Base-by-base conservation (phyloP, 768 basidiomycete genomes). In the Leccinum aurantiacum region DNA sequence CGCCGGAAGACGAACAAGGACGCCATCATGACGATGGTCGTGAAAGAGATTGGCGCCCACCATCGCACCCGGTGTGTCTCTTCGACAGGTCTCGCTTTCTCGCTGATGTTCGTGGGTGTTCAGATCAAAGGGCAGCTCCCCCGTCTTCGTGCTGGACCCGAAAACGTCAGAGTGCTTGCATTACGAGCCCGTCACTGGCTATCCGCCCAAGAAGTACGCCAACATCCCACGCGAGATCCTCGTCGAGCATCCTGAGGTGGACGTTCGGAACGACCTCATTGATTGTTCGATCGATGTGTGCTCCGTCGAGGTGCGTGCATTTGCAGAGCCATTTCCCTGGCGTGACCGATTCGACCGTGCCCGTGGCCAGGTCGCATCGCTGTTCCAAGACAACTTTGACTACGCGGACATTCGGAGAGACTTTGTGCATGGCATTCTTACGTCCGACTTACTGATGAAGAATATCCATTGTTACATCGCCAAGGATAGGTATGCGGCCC, bases 341-440 rank as follows among this genome's bases (percentile, higher is more conserved):
- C 6, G 41, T 44, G 41, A 44, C 47, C 54, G 53, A 64, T 38
- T 50, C 3, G 41, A 52, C 35, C 60, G 15, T 41, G n/a, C 8
- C 41, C 46, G 29, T 54, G 59, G 37, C 57, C 66, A 97, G 90
- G 91, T 98, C 38, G 94, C 94, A 2, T 95, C 95, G 1, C 73
- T 98, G 5, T 99, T 98, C 78, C 94, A 95, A 72, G 97, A 98
- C 76, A 98, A 98, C 76, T 99, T 99, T 69, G 97, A 98, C 76
- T 98, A 95, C 69, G 86, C 87, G 14, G 93, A 95, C 75, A 83
- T 98, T 61, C 86, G 95, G 59, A 81, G 86, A 64, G 94, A 98
- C 75, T 97, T 99, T 68, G 90, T 98, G 15, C 91, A 92, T 69
- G 96, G 96, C 17, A 84, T 99, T 52, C 80, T 99, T 64, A 96